Evolutionary conservation across 1,284 basidiomycete genomes (phyloP).

Genomic region (Naganishia sp.): DNA sequence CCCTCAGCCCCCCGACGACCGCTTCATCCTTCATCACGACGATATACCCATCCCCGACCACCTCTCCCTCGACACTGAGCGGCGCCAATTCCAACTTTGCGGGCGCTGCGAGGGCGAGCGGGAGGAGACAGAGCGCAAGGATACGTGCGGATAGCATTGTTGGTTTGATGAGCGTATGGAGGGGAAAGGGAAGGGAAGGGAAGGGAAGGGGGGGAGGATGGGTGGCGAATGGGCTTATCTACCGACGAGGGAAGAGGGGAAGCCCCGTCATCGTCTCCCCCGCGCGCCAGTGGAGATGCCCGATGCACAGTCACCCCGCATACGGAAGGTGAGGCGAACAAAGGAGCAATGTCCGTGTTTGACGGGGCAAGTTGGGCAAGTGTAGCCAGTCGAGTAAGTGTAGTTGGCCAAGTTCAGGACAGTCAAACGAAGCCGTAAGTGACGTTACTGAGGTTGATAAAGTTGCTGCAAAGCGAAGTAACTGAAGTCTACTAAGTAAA

Average conservation of each 20-base stretch:
- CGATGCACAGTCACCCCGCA: too few relatives aligned
- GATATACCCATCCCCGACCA: constrained; percentile 85
- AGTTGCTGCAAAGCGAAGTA: too few relatives aligned
- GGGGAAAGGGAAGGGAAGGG: not conserved
- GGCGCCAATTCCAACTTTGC: constrained; percentile 40
- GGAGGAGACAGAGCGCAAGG: constrained; percentile 41
- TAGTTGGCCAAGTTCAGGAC: too few relatives aligned
- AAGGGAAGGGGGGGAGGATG: not conserved
- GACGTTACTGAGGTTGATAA: too few relatives aligned
- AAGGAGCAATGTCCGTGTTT: too few relatives aligned
- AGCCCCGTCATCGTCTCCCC: not conserved
- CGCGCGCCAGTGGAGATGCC: too few relatives aligned
- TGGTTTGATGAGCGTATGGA: not conserved
- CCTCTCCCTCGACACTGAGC: constrained; percentile 58
- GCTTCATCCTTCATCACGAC: constrained; percentile 77
- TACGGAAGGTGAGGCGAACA: too few relatives aligned
- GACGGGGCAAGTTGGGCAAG: too few relatives aligned
- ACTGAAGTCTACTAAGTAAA: too few relatives aligned
- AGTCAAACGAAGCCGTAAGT: too few relatives aligned
- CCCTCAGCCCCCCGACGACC: constrained; percentile 50
- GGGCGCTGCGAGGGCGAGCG: constrained; percentile 45
- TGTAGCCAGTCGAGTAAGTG: too few relatives aligned
- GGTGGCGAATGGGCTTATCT: not conserved
- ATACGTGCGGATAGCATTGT: constrained; percentile 22
- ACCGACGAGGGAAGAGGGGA: not conserved